Percentiles rank a stretch among this genome's conserved stretches.
Conservation (phyloP, 163 green algal species). For the Prototheca wickerhamii region DNA sequence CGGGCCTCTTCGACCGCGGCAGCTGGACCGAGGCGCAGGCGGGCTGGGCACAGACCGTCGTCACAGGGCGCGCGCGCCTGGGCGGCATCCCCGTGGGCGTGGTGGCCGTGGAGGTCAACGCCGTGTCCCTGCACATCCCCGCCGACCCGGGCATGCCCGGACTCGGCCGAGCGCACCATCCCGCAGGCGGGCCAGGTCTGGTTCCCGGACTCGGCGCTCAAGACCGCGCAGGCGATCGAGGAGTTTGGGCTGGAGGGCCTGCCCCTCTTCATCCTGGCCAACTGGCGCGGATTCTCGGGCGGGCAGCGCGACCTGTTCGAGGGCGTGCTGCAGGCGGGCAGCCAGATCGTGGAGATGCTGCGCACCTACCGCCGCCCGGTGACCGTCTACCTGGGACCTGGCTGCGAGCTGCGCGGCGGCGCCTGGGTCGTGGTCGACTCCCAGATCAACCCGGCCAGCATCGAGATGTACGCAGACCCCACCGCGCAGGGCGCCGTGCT, state of each 20-base stretch:
- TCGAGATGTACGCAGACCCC: conserved; percentile 78
- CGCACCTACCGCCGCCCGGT: conserved; percentile 84
- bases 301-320: conserved; percentile 96
- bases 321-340: conserved; percentile 82
- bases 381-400: conserved; percentile 92
- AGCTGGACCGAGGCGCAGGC: conserved; percentile 79
- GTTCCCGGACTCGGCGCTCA: conserved; percentile 93
- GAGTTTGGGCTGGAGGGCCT: conserved; percentile 94
- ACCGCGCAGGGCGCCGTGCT: conserved; percentile 80
- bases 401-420: conserved; percentile 91
- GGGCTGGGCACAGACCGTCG: conserved; percentile 77
- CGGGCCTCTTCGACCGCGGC: conserved; percentile 89
- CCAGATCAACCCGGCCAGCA: conserved; percentile 70
- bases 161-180: conserved; percentile 31
- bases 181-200: conserved; percentile 74
- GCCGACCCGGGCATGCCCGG: conserved; percentile 86
- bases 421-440: conserved; percentile 98
- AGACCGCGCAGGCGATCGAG: conserved; percentile 95
- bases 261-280: conserved; percentile 95
- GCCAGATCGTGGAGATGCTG: conserved; percentile 90
- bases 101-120: conserved; percentile 86
- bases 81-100: conserved; percentile 88
- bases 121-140: conserved; percentile 70
- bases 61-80: conserved; percentile 87
- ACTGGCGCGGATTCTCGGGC: conserved; percentile 97